Evolutionary conservation across 164 flowering plant genomes (phyloP).

Genomic region (Annona squamosa): DNA sequence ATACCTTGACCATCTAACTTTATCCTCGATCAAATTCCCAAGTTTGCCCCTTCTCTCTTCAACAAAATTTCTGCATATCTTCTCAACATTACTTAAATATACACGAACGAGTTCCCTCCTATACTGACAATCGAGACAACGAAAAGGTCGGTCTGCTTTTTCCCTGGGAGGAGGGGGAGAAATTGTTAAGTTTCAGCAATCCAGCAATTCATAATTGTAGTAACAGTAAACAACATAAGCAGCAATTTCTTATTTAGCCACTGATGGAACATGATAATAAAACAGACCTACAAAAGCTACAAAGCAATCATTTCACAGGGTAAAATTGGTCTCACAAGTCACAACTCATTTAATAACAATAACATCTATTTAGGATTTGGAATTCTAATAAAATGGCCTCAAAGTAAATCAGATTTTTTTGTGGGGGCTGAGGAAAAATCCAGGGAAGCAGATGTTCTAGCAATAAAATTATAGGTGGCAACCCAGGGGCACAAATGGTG

Average conservation of each 20-base stretch:
- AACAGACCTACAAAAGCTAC: not conserved
- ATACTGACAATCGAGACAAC: conserved; percentile 89
- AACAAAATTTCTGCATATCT: conserved; percentile 74
- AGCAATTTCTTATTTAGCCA: not conserved
- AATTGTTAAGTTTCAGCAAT: conserved; percentile 2
- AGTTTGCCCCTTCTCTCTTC: conserved; percentile 83
- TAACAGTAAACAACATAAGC: not conserved
- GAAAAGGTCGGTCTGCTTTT: conserved; percentile 80
- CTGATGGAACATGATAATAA: not conserved
- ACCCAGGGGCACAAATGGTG: too few relatives aligned
- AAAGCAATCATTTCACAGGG: not conserved
- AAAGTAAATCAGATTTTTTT: too few relatives aligned
- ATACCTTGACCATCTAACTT: conserved; percentile 88
- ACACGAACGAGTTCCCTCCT: conserved; percentile 94
- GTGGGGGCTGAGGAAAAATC: too few relatives aligned
- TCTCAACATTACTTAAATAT: conserved; percentile 84
- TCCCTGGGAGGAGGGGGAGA: conserved; percentile 43
- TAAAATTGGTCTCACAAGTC: too few relatives aligned
- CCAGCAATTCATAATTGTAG: not conserved
- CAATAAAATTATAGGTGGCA: too few relatives aligned
- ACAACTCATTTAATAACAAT: too few relatives aligned
- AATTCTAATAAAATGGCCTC: too few relatives aligned
- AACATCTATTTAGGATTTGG: too few relatives aligned
- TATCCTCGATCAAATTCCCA: conserved; percentile 76
- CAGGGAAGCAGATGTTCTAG: too few relatives aligned